Percentiles rank a stretch among this genome's conserved stretches.
phyloP scores from a whole-genome alignment of 2,329 filamentous ascomycete genomes.

The Botryotinia convoluta region DNA sequence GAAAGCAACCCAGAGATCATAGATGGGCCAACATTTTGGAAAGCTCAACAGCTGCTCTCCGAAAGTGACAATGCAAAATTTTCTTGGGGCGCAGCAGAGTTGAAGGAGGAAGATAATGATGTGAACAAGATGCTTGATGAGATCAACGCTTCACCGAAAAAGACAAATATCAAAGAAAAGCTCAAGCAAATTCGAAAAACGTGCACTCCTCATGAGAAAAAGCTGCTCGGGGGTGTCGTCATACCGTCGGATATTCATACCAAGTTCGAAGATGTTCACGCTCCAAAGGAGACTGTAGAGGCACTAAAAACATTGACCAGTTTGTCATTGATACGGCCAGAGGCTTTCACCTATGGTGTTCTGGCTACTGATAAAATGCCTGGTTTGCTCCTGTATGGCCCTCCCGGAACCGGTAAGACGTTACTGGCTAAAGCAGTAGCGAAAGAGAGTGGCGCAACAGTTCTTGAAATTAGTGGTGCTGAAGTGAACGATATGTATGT shows the following conservation, averaged over 20 bases:
- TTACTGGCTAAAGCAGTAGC: slow-evolving; percentile 67
- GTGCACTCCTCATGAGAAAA: slow-evolving; percentile 76
- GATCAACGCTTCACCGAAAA: slow-evolving; percentile 34
- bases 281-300: slow-evolving; percentile 76
- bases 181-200: slow-evolving; percentile 52
- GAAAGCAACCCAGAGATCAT: slow-evolving; percentile 32
- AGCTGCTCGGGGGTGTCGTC: slow-evolving; percentile 76
- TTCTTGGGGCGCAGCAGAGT: slow-evolving; percentile 43
- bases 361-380: slow-evolving; percentile 88
- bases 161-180: slow-evolving; percentile 40
- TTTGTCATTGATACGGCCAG: slow-evolving; percentile 79
- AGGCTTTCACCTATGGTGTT: slow-evolving; percentile 95
- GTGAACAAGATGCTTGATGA: slow-evolving; percentile 31
- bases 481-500: slow-evolving; percentile 97
- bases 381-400: slow-evolving; percentile 83
- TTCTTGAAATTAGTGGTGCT: slow-evolving; percentile 85
- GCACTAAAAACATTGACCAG: slow-evolving; percentile 86
- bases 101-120: slow-evolving; percentile 41
- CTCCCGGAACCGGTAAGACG: slow-evolving; percentile 76
- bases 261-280: slow-evolving; percentile 85
- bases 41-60: slow-evolving; percentile 44
- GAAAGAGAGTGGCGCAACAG: slow-evolving; percentile 65
- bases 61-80: slow-evolving; percentile 49
- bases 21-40: slow-evolving; percentile 38
- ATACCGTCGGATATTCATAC: slow-evolving; percentile 79